Evolutionary conservation across 83 land plant genomes (phyloP).

Genomic region (Thuja plicata): DNA sequence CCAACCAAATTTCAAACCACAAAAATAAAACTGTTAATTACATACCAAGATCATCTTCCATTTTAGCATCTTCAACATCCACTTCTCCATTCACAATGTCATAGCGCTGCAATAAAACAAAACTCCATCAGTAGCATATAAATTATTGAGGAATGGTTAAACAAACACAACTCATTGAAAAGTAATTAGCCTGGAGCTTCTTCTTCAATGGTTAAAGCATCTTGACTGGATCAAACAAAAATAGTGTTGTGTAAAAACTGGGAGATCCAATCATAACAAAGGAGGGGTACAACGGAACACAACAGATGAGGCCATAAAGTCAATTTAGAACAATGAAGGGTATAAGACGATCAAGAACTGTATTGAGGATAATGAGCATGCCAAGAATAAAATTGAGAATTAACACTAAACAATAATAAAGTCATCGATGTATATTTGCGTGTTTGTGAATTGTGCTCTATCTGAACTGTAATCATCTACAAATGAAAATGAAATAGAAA

Average conservation of each 20-base stretch:
- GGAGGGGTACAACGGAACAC: not conserved
- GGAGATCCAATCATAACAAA: not conserved
- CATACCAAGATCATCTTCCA: constrained; percentile 13
- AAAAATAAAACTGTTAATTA: not conserved
- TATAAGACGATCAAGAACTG: not conserved
- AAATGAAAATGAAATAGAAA: not conserved
- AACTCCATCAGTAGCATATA: not conserved
- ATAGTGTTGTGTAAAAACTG: not conserved
- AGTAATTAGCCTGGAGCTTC: not conserved
- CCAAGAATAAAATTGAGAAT: not conserved
- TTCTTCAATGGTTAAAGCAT: not conserved
- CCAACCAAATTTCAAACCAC: not conserved
- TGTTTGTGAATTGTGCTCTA: not conserved
- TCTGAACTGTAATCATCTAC: not conserved
- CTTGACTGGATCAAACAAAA: not conserved
- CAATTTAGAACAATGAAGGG: not conserved
- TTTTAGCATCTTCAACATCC: constrained; percentile 24
- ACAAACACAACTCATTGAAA: not conserved
- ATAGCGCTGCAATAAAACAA: constrained; percentile 24
- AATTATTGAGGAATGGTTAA: not conserved
- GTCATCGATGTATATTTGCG: not conserved
- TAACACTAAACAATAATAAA: no score
- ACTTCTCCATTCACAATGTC: not conserved
- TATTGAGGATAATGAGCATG: not conserved
- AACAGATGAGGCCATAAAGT: not conserved